phyloP scores from a whole-genome alignment of 306 rosid genomes.

The Cucumis hystrix region DNA sequence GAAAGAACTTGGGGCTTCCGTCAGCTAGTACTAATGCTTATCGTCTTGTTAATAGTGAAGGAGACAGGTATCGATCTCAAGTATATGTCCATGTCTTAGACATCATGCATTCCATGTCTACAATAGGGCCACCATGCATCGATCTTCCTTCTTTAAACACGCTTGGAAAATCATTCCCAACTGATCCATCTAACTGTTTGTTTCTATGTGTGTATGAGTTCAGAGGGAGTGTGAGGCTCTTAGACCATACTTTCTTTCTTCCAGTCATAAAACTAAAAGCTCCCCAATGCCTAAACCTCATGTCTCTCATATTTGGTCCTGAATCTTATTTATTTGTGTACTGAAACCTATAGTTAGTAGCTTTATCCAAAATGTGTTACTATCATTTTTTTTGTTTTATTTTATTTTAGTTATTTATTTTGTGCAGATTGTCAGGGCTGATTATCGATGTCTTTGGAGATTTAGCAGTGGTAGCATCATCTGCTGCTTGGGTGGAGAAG shows the following conservation, averaged over 20 bases:
- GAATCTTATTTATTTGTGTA: background rate
- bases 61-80: conserved; percentile 50
- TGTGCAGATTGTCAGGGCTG: conserved; percentile 71
- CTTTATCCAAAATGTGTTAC: background rate
- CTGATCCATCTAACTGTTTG: background rate
- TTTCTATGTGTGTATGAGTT: background rate
- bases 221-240: background rate
- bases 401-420: background rate
- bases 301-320: background rate
- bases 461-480: conserved; percentile 80
- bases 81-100: background rate
- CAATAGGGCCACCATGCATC: background rate
- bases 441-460: conserved; percentile 80
- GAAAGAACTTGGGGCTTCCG: conserved; percentile 70
- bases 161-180: background rate
- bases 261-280: background rate
- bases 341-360: background rate
- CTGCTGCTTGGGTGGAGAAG: conserved; percentile 98
- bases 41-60: conserved; percentile 84
- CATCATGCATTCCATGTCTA: background rate
- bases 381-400: background rate
- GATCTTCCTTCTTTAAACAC: background rate
- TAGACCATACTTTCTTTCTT: background rate
- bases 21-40: conserved; percentile 61
- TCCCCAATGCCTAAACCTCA: background rate